Percentiles rank a stretch among this genome's conserved stretches.
Conservation (phyloP, 192 early-diverging fungal genomes). For the Bifiguratus adelaidae region DNA sequence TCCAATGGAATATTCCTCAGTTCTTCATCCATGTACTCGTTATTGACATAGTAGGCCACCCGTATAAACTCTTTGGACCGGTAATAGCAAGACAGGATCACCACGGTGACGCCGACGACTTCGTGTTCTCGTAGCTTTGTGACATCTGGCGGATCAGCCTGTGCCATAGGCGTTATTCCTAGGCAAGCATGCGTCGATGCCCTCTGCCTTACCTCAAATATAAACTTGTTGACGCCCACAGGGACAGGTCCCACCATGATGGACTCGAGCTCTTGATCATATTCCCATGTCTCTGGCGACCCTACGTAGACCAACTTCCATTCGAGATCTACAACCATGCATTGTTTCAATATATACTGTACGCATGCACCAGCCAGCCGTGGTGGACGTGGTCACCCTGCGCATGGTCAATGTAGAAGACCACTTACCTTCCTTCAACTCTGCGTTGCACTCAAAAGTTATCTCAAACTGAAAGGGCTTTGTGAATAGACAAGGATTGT, state of each 20-base stretch:
- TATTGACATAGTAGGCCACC: constrained; percentile 98
- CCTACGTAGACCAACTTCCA: constrained; percentile 97
- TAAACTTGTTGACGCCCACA: constrained; percentile 88
- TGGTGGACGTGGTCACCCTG: not conserved
- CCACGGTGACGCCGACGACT: constrained; percentile 81
- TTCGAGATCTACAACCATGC: constrained; percentile 76
- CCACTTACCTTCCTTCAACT: constrained; percentile 74
- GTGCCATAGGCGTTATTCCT: not conserved
- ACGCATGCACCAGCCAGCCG: not conserved
- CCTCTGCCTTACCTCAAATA: constrained; percentile 58
- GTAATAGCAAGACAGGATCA: constrained; percentile 86
- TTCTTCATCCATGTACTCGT: constrained; percentile 82
- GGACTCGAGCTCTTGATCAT: constrained; percentile 92
- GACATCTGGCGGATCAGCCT: constrained; percentile 62
- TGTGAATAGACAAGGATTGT: constrained; percentile 78
- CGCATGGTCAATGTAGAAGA: no score
- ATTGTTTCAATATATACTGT: no score
- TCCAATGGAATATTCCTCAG: constrained; percentile 60
- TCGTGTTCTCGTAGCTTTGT: constrained; percentile 71
- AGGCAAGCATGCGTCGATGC: not conserved
- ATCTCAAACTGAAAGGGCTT: constrained; percentile 88
- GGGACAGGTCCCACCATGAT: constrained; percentile 95
- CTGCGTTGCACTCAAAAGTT: constrained; percentile 90
- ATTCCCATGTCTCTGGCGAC: constrained; percentile 66
- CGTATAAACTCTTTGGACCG: constrained; percentile 88